Evolutionary conservation across 2,329 filamentous ascomycete genomes (phyloP), one percentile per base, ranked within the genome.

Genomic region (Tolypocladium endophyticum): DNA sequence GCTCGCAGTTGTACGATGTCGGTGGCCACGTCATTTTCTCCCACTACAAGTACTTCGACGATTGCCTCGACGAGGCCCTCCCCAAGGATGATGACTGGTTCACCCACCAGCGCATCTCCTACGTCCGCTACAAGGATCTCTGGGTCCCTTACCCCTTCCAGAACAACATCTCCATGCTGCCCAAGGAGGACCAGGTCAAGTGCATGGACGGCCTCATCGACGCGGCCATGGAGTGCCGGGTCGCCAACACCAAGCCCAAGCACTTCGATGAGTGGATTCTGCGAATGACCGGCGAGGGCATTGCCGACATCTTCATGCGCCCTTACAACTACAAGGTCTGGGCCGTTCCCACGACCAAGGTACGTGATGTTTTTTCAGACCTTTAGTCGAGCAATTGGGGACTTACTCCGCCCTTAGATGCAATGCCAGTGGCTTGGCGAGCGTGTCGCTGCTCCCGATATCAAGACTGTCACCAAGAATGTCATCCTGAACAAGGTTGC

Each of bases 321-420:
- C 94, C 94, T 59, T 99, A 99, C 84, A 99, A 99, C 86, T 99
- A 88, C 87, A 99, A 99, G 81, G 94, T 99, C 73, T 99, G 94
- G 94, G 94, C 94, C 64, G 93, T 97, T 69, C 94, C 94, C 61
- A 97, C 93, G 60, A 96, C 89, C 67, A 96, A 96, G 87, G 91
- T 95, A 82, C 70, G 81, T 64, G 35, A 38, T 12, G 20, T 39
- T 25, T 3, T 35, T 33, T 36, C 56, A 56, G 20, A 20, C 28
- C 6, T 30, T 11, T 12, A 2, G 8, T 41, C 14, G 38, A 33
- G 47, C 23, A 14, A 38, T 14, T 28, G 11, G 9, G 30, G 16
- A 30, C 55, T 58, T 30, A 55, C 33, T 25, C 30, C 20, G 62
- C 35, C 59, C 35, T 9, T 66, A 96, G 92, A 99, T 99, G 94